Percentiles rank a stretch among this genome's conserved stretches.
Conservation (phyloP, 2,329 filamentous ascomycete species). For the Bertia moriformis region DNA sequence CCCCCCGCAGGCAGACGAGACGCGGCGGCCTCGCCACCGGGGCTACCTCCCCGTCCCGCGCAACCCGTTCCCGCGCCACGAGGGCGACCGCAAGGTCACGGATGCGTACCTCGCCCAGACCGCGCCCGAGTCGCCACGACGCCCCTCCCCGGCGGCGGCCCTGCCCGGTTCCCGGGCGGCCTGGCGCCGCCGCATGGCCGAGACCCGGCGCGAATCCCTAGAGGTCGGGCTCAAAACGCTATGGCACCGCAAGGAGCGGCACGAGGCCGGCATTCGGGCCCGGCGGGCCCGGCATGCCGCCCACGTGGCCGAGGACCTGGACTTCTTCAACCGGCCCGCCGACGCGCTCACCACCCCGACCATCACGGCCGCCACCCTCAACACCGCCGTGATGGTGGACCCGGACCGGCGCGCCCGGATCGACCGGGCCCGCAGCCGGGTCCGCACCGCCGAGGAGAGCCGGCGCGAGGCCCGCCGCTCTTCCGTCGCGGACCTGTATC, state of each 20-base stretch:
- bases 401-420: constrained; percentile 43
- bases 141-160: constrained; percentile 17
- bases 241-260: constrained; percentile 43
- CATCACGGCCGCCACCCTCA: constrained; percentile 35
- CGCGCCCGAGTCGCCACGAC: constrained; percentile 26
- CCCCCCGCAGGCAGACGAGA: constrained; percentile 14
- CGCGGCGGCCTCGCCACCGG: constrained; percentile 35
- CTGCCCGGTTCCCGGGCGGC: constrained; percentile 20
- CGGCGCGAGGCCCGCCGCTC: constrained; percentile 50
- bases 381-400: constrained; percentile 40
- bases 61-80: constrained; percentile 52
- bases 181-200: constrained; percentile 65
- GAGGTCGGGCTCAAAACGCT: constrained; percentile 56
- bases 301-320: constrained; percentile 41
- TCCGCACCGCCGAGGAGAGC: constrained; percentile 25
- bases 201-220: constrained; percentile 56
- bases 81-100: constrained; percentile 43
- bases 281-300: constrained; percentile 28
- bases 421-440: constrained; percentile 19
- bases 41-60: constrained; percentile 75
- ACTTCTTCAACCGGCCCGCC: too few species aligned
- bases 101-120: constrained; percentile 44
- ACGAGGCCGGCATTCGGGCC: constrained; percentile 27
- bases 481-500: constrained; percentile 74
- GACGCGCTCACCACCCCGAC: constrained; percentile 62